Conservation (phyloP, 75 land plant species). For the Ceratopteris richardii region DNA sequence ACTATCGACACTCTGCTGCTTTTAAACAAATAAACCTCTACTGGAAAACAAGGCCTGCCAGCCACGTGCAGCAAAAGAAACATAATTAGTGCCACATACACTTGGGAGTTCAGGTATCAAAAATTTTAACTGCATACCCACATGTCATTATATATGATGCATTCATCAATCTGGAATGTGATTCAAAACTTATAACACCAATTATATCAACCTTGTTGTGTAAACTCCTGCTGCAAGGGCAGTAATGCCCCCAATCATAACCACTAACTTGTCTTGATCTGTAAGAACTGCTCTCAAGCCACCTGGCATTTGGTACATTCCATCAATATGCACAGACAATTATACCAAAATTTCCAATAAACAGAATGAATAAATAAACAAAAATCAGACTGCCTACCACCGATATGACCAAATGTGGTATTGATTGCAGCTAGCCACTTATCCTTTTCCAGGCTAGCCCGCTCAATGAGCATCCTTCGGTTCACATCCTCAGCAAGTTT, state of each 20-base stretch:
- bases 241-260: slow-evolving; percentile 81
- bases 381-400: slow-evolving; percentile 46
- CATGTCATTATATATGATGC: no score
- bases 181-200: no score
- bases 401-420: slow-evolving; percentile 72
- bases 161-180: no score
- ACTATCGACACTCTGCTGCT: no score
- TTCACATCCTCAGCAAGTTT: slow-evolving; percentile 78
- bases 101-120: no score
- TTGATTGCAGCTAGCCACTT: slow-evolving; percentile 91
- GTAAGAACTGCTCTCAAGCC: slow-evolving; percentile 72
- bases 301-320: slow-evolving; percentile 24
- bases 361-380: no score
- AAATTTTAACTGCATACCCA: no score
- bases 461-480: slow-evolving; percentile 58
- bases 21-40: no score
- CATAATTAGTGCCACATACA: no score
- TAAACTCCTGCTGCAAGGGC: slow-evolving; percentile 91
- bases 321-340: not conserved
- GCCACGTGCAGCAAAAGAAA: no score
- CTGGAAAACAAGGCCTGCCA: no score
- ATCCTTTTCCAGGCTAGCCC: slow-evolving; percentile 74
- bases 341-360: no score
- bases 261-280: slow-evolving; percentile 81
- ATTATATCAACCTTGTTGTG: slow-evolving; percentile 69